Conservation (phyloP, 2,329 filamentous ascomycete species). For the Lojkania enalia region DNA sequence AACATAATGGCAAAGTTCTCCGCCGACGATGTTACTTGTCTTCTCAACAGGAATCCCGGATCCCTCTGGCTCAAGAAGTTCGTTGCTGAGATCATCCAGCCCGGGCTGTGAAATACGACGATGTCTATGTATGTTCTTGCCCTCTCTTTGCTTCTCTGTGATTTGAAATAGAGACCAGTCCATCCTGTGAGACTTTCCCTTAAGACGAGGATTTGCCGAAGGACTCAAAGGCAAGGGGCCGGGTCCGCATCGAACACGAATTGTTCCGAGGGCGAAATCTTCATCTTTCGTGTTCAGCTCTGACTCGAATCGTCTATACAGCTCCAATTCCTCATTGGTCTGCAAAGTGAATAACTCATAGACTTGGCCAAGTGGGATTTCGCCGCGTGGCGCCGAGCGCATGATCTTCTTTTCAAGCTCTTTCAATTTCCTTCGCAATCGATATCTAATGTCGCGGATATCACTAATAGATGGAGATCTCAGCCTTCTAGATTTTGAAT, state of each 20-base stretch:
- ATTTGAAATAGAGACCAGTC: constrained; percentile 13
- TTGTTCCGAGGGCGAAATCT: constrained; percentile 2
- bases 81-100: constrained; percentile 7
- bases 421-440: constrained; percentile 3
- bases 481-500: background rate
- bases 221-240: background rate
- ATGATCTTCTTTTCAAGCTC: constrained; percentile 7
- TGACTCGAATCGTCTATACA: constrained; percentile 5
- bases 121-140: constrained; percentile 11
- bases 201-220: constrained; percentile 4
- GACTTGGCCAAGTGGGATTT: background rate
- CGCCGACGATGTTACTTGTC: background rate
- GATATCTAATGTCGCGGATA: background rate
- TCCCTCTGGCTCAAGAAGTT: constrained; percentile 6
- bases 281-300: constrained; percentile 2
- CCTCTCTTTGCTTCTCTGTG: constrained; percentile 4
- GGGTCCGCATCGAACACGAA: background rate
- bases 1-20: constrained; percentile 8
- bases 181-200: constrained; percentile 5
- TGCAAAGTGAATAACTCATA: constrained; percentile 3
- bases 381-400: constrained; percentile 1
- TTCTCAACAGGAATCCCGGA: background rate
- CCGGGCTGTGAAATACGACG: background rate
- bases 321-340: constrained; percentile 7
- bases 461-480: constrained; percentile 12